Conservation (phyloP, 2,329 filamentous ascomycete species). For the Neonectria magnoliae region DNA sequence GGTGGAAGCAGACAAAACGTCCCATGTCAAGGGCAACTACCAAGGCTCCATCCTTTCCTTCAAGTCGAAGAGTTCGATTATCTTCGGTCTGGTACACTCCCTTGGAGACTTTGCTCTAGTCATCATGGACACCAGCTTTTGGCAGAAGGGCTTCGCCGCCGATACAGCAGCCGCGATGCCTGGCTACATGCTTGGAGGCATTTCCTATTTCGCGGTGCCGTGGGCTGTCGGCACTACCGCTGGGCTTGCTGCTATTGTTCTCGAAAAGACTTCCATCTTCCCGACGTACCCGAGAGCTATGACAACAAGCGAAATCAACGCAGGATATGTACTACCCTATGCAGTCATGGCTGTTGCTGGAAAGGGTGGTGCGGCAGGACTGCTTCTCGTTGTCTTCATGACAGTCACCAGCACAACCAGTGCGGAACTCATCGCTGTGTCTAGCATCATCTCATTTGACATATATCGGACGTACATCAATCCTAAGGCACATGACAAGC, state of each 20-base stretch:
- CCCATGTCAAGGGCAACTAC: slow-evolving; percentile 80
- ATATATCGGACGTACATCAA: slow-evolving; percentile 87
- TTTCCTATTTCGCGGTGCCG: slow-evolving; percentile 79
- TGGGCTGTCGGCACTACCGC: slow-evolving; percentile 86
- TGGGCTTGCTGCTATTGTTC: slow-evolving; percentile 79
- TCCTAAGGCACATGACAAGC: slow-evolving; percentile 74
- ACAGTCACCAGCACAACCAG: slow-evolving; percentile 80
- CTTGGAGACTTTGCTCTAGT: slow-evolving; percentile 82
- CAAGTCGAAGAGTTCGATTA: slow-evolving; percentile 78
- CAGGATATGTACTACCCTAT: slow-evolving; percentile 81
- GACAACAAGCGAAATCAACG: slow-evolving; percentile 73
- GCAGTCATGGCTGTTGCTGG: slow-evolving; percentile 82
- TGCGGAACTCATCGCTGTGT: slow-evolving; percentile 77
- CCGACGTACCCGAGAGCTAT: slow-evolving; percentile 77
- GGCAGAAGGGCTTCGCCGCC: slow-evolving; percentile 88
- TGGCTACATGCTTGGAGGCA: slow-evolving; percentile 84
- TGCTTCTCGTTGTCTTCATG: slow-evolving; percentile 85
- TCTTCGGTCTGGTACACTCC: slow-evolving; percentile 27
- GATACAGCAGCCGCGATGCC: slow-evolving; percentile 82
- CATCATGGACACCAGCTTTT: slow-evolving; percentile 84
- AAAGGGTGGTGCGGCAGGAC: slow-evolving; percentile 78
- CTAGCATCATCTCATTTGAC: slow-evolving; percentile 83
- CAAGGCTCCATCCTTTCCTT: slow-evolving; percentile 85
- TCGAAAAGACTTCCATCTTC: slow-evolving; percentile 76
- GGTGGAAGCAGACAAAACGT: slow-evolving; percentile 68